Percentiles rank a stretch among this genome's conserved stretches.
Conservation (phyloP, 495 filamentous ascomycete genomes). For the Hypomontagnella submonticulosa region DNA sequence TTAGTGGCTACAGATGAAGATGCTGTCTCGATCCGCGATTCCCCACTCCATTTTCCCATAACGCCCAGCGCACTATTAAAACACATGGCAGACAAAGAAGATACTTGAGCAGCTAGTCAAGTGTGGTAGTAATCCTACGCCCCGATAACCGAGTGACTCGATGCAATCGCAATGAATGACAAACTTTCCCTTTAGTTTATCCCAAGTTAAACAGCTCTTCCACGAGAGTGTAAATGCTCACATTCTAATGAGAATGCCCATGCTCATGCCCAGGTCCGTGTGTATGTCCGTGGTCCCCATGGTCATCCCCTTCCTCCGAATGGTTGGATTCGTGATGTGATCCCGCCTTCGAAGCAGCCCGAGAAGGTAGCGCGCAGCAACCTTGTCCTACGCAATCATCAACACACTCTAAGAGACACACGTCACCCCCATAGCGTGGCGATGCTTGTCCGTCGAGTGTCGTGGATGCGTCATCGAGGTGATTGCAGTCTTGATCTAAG, state of each 20-base stretch:
- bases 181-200: slow-evolving; percentile 1
- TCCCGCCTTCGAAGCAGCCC: slow-evolving; percentile 42
- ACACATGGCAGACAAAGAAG: slow-evolving; percentile 23
- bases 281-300: slow-evolving; percentile 31
- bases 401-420: slow-evolving; percentile 86
- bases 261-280: slow-evolving; percentile 34
- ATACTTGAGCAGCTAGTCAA: neutral
- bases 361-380: slow-evolving; percentile 67
- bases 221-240: too few relatives aligned
- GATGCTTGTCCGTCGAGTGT: slow-evolving; percentile 49
- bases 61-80: slow-evolving; percentile 30
- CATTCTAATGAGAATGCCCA: slow-evolving; percentile 11
- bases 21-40: slow-evolving; percentile 12
- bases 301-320: slow-evolving; percentile 27
- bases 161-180: slow-evolving; percentile 20
- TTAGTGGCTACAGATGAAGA: slow-evolving; percentile 1
- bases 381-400: slow-evolving; percentile 79
- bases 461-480: slow-evolving; percentile 49
- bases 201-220: neutral
- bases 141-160: neutral
- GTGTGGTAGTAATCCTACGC: neutral
- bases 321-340: slow-evolving; percentile 44
- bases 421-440: slow-evolving; percentile 64
- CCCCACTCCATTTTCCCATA: slow-evolving; percentile 15
- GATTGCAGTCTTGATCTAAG: slow-evolving; percentile 62